A percentile compares a stretch with the other conserved stretches of the same genome.
These are phyloP conservation scores for Neopestalotiopsis clavispora DNA, from an alignment of 2,329 filamentous ascomycete species.

Conservation along the genomic window DNA sequence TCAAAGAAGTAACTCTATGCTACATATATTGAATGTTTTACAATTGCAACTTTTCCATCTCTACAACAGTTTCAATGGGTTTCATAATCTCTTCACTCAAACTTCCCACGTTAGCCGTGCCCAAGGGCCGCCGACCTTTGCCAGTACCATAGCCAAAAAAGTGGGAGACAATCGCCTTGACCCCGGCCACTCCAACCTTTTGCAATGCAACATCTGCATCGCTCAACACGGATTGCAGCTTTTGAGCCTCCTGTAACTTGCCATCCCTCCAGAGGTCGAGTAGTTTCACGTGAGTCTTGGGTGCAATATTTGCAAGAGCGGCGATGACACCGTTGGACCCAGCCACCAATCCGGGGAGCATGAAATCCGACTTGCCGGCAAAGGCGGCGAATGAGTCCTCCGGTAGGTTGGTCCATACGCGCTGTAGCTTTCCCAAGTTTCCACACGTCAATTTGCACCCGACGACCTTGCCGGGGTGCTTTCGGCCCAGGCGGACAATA, in stretches of 20 bases:
- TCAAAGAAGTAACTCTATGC: too few species aligned
- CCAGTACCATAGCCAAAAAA: constrained; percentile 42
- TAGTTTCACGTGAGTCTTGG: constrained; percentile 67
- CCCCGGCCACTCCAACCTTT: constrained; percentile 48
- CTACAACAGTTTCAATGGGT: too few species aligned
- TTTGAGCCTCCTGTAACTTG: constrained; percentile 35
- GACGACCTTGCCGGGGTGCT: constrained; percentile 56
- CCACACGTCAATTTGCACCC: constrained; percentile 60
- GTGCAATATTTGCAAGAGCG: constrained; percentile 72
- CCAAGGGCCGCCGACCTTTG: constrained; percentile 35
- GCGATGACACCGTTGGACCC: constrained; percentile 74
- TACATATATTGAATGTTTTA: too few species aligned
- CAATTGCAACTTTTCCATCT: too few species aligned
- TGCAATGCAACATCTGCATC: constrained; percentile 49
- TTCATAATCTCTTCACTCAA: too few species aligned
- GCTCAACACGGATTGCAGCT: constrained; percentile 47
- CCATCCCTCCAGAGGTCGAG: constrained; percentile 63
- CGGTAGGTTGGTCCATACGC: constrained; percentile 16
- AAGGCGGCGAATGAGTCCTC: constrained; percentile 28
- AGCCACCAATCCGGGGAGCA: constrained; percentile 69
- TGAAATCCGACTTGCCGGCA: constrained; percentile 58
- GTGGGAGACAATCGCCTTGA: constrained; percentile 47
- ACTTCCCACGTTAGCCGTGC: neutral
- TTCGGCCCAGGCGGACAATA: constrained; percentile 54
- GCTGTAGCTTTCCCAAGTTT: constrained; percentile 63